Base-by-base conservation (phyloP, 805 yeast genomes). In the Cyberlindnera japonica region DNA sequence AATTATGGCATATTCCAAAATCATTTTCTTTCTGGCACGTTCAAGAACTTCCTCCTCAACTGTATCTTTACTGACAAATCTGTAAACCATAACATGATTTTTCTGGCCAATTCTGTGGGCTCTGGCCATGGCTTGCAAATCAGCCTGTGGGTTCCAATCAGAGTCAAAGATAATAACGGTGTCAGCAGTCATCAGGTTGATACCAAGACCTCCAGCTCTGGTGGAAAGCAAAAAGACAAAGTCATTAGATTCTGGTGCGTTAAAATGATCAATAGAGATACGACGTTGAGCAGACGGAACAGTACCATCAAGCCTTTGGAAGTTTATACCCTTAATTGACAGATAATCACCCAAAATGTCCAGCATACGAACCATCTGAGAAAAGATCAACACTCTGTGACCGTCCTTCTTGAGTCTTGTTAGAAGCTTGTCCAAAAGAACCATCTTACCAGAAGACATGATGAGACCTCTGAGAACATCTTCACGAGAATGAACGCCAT, bases 81-180 rank as follows among this genome's bases (percentile, higher is more conserved):
- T 72, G 61, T 93, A 93, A 14, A 93, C 98, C 80, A 88, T 87
- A 26, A 93, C 99, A 64, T 93, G 99, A 55, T 87, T 89, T 64
- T 90, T 93, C 63, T 93, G 99, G n/a, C 99, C 99, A 60, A 93
- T 93, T 71, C 99, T 81, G 67, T 93, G 99, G 3, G 99, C 99
- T 65, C 99, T 80, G 0, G 99, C 99, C 99, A 93, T 93, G 1
- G 99, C 99, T 65, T 93, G 99, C 55, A 93, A 71, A 72, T 93
- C 99, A 0, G 99, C 99, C 63, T 93, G 99, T 0, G 99, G 99
- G 59, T 93, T 93, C 99, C 99, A 93, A 67, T 93, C 99, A 5
- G 96, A 87, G 64, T 93, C 99, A 65, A 93, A 93, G 29, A 93
- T 91, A 53, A 93, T 87, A 21, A 93, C 99, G 7, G 99, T 93